Evolutionary conservation across 257 asterid genomes (phyloP).

Genomic region (Parsonsia alboflavescens): DNA sequence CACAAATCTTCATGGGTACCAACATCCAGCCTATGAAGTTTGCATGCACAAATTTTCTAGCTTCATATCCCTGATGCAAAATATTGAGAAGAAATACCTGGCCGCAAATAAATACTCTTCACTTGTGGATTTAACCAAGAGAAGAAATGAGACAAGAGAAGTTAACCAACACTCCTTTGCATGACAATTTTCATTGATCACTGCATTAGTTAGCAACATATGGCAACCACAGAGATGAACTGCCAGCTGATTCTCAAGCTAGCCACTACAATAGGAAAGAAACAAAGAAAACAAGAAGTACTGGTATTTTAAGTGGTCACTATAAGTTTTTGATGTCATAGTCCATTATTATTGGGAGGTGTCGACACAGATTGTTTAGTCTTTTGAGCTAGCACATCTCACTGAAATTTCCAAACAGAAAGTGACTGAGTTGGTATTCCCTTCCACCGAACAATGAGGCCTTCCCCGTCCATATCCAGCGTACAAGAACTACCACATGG

Average conservation of each 20-base stretch:
- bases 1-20: too few relatives aligned
- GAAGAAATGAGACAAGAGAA: too few relatives aligned
- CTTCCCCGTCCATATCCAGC: conserved; percentile 30
- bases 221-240: not conserved
- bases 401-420: conserved; percentile 43
- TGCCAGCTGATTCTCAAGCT: not conserved
- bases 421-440: conserved; percentile 38
- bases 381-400: not conserved
- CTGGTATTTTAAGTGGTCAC: too few relatives aligned
- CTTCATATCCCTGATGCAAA: too few relatives aligned
- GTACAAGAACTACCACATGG: conserved; percentile 29
- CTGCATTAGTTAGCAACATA: not conserved
- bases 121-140: too few relatives aligned
- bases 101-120: too few relatives aligned
- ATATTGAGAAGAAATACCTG: too few relatives aligned
- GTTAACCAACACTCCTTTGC: too few relatives aligned
- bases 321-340: not conserved
- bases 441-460: conserved; percentile 42
- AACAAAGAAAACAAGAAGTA: not conserved
- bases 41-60: too few relatives aligned
- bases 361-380: not conserved
- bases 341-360: not conserved
- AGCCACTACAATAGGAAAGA: not conserved
- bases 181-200: too few relatives aligned
- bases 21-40: too few relatives aligned